These are phyloP conservation scores for Populus davidiana DNA, from an alignment of 345 rosid species.

Conservation along the genomic window DNA sequence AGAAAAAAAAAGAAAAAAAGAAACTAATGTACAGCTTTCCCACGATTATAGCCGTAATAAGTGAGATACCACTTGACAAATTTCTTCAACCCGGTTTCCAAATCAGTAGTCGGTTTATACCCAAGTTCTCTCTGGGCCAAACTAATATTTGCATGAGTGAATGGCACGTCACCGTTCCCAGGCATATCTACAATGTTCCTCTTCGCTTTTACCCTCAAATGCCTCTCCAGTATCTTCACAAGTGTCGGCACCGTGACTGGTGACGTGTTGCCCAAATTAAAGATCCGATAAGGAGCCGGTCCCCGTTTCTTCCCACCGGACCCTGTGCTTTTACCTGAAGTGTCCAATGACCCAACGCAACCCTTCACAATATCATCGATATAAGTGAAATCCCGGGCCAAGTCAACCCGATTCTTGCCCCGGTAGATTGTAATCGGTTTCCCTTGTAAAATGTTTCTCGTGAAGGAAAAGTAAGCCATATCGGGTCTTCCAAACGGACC, in stretches of 20 bases:
- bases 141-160: slow-evolving; percentile 24
- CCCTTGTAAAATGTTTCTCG: slow-evolving; percentile 34
- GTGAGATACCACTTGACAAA: slow-evolving; percentile 24
- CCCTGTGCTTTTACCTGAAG: slow-evolving; percentile 36
- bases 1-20: neutral
- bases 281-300: slow-evolving; percentile 33
- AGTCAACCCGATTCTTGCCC: slow-evolving; percentile 26
- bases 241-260: slow-evolving; percentile 26
- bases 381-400: slow-evolving; percentile 40
- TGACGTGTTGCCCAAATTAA: slow-evolving; percentile 29
- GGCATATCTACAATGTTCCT: slow-evolving; percentile 22
- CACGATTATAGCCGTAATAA: slow-evolving; percentile 24
- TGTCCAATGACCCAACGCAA: slow-evolving; percentile 33
- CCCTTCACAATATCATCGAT: slow-evolving; percentile 42
- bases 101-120: slow-evolving; percentile 26
- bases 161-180: slow-evolving; percentile 31
- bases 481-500: slow-evolving; percentile 44
- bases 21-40: slow-evolving; percentile 21
- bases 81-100: slow-evolving; percentile 30
- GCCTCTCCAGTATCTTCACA: slow-evolving; percentile 21
- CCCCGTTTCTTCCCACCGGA: slow-evolving; percentile 39
- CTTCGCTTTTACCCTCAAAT: slow-evolving; percentile 20
- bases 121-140: slow-evolving; percentile 21
- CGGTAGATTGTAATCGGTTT: slow-evolving; percentile 34
- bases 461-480: slow-evolving; percentile 42